Conservation (phyloP, 2,329 filamentous ascomycete genomes). For the Samsoniella hepiali region DNA sequence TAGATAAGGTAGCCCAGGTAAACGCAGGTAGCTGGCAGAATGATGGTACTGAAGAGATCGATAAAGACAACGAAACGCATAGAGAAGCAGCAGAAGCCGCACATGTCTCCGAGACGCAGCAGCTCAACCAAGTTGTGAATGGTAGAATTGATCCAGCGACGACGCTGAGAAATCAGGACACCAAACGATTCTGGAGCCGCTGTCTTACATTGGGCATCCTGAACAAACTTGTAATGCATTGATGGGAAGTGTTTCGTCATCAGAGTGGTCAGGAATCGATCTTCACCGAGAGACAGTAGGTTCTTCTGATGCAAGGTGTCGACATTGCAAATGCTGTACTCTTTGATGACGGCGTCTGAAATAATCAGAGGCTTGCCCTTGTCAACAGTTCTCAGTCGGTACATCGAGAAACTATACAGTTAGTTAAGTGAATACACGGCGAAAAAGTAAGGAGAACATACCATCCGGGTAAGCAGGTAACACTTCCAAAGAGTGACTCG, state of each 20-base stretch:
- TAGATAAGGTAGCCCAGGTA: conserved; percentile 91
- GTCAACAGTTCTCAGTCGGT: conserved; percentile 88
- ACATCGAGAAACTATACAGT: conserved; percentile 87
- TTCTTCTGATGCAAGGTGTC: conserved; percentile 98
- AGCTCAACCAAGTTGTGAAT: conserved; percentile 94
- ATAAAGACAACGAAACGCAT: conserved; percentile 97
- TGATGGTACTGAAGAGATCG: conserved; percentile 88
- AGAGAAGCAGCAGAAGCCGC: conserved; percentile 97
- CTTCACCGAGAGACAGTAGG: conserved; percentile 85
- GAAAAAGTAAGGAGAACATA: conserved; percentile 49
- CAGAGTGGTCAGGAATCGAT: conserved; percentile 93
- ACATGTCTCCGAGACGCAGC: conserved; percentile 87
- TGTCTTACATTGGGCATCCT: conserved; percentile 89
- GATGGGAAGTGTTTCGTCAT: conserved; percentile 97
- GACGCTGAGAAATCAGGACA: conserved; percentile 92
- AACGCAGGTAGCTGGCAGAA: conserved; percentile 81
- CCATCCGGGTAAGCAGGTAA: conserved; percentile 99
- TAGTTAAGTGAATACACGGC: conserved; percentile 1
- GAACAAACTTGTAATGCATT: conserved; percentile 95
- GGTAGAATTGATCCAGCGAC: conserved; percentile 99
- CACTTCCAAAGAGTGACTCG: conserved; percentile 94
- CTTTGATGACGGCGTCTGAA: conserved; percentile 78
- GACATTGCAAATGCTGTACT: conserved; percentile 84
- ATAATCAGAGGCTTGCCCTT: conserved; percentile 94
- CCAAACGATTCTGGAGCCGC: conserved; percentile 93